These are phyloP conservation scores for Erodium chrysanthum DNA, from an alignment of 441 rosid species.

Conservation along the genomic window DNA sequence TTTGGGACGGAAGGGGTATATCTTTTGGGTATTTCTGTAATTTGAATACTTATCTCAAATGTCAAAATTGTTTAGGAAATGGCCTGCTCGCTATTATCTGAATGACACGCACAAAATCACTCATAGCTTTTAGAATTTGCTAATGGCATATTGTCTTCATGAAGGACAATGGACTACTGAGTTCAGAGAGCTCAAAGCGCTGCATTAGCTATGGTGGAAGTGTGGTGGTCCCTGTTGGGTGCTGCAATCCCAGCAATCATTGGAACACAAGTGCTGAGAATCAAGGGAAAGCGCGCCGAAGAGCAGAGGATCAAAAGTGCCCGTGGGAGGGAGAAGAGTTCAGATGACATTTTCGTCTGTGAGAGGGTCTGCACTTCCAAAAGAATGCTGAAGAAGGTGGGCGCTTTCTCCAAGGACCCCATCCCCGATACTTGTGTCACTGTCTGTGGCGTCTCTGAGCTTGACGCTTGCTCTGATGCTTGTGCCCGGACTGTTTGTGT, in stretches of 20 bases:
- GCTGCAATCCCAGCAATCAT: constrained; percentile 47
- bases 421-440: constrained; percentile 51
- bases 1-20: not conserved
- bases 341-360: constrained; percentile 49
- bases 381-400: constrained; percentile 54
- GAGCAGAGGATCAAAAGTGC: constrained; percentile 49
- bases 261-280: constrained; percentile 41
- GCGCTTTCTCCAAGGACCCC: constrained; percentile 56
- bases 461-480: constrained; percentile 59
- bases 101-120: too few relatives aligned
- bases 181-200: not conserved
- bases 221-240: constrained; percentile 46
- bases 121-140: not conserved
- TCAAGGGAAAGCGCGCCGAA: constrained; percentile 35
- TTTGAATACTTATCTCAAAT: not conserved
- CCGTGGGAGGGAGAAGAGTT: constrained; percentile 47
- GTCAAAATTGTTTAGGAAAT: not conserved
- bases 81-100: too few relatives aligned
- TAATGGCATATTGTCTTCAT: not conserved
- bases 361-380: constrained; percentile 59
- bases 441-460: constrained; percentile 53
- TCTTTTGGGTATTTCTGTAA: not conserved
- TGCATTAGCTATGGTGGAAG: constrained; percentile 35
- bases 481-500: constrained; percentile 55
- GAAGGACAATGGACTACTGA: not conserved